Evolutionary conservation across 495 filamentous ascomycete species (phyloP).

Genomic region (Articulospora tetracladia): DNA sequence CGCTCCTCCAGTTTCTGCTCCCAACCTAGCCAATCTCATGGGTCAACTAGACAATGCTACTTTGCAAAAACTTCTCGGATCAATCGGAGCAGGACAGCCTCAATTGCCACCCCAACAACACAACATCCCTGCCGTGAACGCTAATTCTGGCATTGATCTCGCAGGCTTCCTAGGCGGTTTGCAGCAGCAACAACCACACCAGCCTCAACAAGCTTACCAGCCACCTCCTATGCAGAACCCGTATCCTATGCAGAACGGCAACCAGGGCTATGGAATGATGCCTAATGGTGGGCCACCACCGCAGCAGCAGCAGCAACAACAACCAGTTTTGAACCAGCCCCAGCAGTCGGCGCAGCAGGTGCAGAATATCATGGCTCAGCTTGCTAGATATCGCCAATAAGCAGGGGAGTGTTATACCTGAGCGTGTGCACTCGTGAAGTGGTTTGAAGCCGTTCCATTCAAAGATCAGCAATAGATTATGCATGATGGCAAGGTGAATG

Average conservation of each 20-base stretch:
- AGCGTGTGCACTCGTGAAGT: background rate
- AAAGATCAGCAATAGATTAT: no score
- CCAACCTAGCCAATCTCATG: conserved; percentile 54
- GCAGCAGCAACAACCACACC: conserved; percentile 31
- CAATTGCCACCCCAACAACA: conserved; percentile 34
- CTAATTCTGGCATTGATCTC: conserved; percentile 48
- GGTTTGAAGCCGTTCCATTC: no score
- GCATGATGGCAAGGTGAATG: background rate
- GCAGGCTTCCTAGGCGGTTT: conserved; percentile 53
- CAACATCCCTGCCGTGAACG: conserved; percentile 37
- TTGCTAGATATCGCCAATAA: conserved; percentile 43
- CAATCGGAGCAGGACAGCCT: conserved; percentile 39
- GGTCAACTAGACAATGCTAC: conserved; percentile 65
- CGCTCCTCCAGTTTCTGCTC: conserved; percentile 22
- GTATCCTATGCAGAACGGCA: conserved; percentile 5
- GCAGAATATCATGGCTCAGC: conserved; percentile 46
- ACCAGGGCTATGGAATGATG: background rate
- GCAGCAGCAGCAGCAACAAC: conserved; percentile 5
- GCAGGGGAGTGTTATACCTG: no score
- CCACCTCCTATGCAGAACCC: conserved; percentile 13
- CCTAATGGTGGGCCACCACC: background rate
- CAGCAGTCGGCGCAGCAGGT: conserved; percentile 35
- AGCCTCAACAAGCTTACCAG: conserved; percentile 25
- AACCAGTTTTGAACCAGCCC: conserved; percentile 12
- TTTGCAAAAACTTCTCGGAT: conserved; percentile 68